These are phyloP conservation scores for Hyphodiscus sp. DNA, from an alignment of 2,329 filamentous ascomycete genomes.

Conservation along the genomic window DNA sequence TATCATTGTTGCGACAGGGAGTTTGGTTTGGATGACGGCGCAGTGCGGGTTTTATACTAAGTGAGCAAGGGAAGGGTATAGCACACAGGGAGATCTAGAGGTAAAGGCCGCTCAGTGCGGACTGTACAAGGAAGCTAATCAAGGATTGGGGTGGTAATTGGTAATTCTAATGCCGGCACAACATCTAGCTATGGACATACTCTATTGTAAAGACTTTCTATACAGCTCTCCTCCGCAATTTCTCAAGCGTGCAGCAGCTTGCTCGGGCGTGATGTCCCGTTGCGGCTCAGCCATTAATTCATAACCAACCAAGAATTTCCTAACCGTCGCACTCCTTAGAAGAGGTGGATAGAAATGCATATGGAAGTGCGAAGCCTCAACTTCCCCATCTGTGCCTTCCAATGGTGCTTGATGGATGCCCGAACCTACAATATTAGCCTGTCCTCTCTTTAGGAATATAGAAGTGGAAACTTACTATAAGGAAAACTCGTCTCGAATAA, in stretches of 20 bases:
- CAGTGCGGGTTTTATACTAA: conserved; percentile 68
- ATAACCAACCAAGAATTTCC: conserved; percentile 94
- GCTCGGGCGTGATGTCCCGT: conserved; percentile 94
- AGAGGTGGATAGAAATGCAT: conserved; percentile 97
- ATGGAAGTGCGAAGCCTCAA: conserved; percentile 85
- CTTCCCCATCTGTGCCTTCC: conserved; percentile 71
- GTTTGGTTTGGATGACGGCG: conserved; percentile 53
- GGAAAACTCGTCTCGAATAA: conserved; percentile 95
- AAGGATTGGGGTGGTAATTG: neutral
- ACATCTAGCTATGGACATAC: neutral
- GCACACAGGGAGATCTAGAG: no score
- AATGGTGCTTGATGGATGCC: conserved; percentile 94
- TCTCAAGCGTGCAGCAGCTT: conserved; percentile 74
- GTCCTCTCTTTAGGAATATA: neutral
- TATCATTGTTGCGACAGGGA: conserved; percentile 42
- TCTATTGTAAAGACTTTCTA: conserved; percentile 44
- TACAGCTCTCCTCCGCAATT: conserved; percentile 77
- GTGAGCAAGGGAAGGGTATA: conserved; percentile 21
- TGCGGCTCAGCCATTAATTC: conserved; percentile 98
- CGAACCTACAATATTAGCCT: conserved; percentile 52
- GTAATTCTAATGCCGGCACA: neutral
- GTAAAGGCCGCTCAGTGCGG: no score
- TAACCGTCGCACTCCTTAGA: conserved; percentile 83
- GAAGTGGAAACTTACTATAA: conserved; percentile 57
- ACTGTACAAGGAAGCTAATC: neutral